Base-by-base conservation (phyloP, 2,329 filamentous ascomycete genomes). In the Anisogramma anomala region DNA sequence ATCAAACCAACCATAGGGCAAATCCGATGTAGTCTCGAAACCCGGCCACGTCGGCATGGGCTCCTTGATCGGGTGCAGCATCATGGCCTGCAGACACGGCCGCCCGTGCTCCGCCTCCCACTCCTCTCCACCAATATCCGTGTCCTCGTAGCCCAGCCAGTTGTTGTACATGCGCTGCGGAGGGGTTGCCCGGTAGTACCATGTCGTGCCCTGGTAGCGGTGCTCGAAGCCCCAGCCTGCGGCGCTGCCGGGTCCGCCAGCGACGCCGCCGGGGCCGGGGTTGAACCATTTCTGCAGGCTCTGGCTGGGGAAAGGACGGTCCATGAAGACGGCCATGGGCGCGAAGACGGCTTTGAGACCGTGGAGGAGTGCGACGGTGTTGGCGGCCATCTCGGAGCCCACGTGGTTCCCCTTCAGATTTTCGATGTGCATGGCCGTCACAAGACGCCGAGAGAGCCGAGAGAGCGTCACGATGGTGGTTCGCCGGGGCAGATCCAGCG, bases 391-490 rank as follows among this genome's bases (percentile, higher is more conserved):
- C 56, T 89, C 84, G 0, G 82, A 83, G 43, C 80, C 82, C 52
- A 88, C 77, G 54, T 86, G 82, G 52, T 82, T 81, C 48, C 82
- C 80, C 11, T 73, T 69, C 48, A 81, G 67, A 39, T 83, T 84
- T 57, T 88, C 84, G 25, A 76, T 70, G 54, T 89, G 82, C 82
- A 88, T 88, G 47, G 79, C 71, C 50, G 84, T 72, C 25, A 89
- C 66, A 2, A 89, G 67, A 20, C 71, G 72, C 55, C 78, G 81
- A 13, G 82, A 87, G 6, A 85, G 65, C 39, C 84, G 76, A 1
- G 80, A 79, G 48, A 85, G 81, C 0, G 83, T 87, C 47, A 86
- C 78, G 52, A 88, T 83, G n/a, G 82, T 82, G 9, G 79, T 77
- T 44, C 84, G 75, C 40, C 83, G 77, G 10, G 83, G 82, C 1